Base-by-base conservation (phyloP, 768 basidiomycete species). In the Boletus edulis region DNA sequence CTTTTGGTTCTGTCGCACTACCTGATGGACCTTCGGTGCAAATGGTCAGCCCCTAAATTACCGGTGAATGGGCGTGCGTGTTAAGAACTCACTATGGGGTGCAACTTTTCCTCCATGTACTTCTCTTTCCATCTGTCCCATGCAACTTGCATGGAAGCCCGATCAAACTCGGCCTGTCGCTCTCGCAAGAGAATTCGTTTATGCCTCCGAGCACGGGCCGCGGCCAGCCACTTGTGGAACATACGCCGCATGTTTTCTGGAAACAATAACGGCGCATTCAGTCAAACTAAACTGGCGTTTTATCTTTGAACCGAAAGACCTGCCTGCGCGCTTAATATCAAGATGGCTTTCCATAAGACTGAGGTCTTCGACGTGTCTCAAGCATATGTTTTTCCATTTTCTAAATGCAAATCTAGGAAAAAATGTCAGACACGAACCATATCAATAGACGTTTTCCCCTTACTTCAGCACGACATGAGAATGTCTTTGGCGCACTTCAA, bases 331-430 rank as follows among this genome's bases (percentile, higher is more conserved):
- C 69, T 89, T 91, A 43, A 94, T 84, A 56, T 87, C 80, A 53
- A 85, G 81, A 68, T 91, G 89, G 64, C 89, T 92, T 64, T 91
- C 86, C 81, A 94, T 83, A n/a, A 94, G 79, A 60, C 83, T 86
- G 4, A 86, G 70, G 58, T 86, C 83, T 66, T 91, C 87, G 3
- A 79, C 78, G 64, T 89, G 89, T 24, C 84, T 82, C 37, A 76
- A 71, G 62, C 79, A 82, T 37, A 80, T 73, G 7, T 67, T 71
- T 63, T 82, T 85, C 91, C 91, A 94, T 71, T 85, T 88, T 45
- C 69, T 75, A 61, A 89, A 88, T 7, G 81, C 78, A 49, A 67
- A 62, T 37, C 87, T 91, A 57, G 31, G 53, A 44, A 46, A 37
- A 12, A 51, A n/a, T 9, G 46, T 66, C 46, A 55, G 47, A 44